Evolutionary conservation across 306 rosid genomes (phyloP).

Genomic region (Gastrolobium villosum): DNA sequence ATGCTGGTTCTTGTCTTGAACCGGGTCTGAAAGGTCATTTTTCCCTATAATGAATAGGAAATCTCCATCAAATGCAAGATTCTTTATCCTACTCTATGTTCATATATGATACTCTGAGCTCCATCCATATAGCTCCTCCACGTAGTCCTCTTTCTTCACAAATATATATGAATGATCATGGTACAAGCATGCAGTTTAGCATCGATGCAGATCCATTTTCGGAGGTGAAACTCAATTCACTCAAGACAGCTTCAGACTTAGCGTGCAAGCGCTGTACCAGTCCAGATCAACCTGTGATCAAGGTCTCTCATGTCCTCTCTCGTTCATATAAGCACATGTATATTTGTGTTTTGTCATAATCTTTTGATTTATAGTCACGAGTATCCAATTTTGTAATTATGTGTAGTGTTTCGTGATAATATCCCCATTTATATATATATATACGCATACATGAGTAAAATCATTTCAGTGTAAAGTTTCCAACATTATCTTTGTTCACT

Average conservation of each 20-base stretch:
- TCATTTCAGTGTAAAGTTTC: slow-evolving; percentile 47
- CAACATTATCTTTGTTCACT: slow-evolving; percentile 24
- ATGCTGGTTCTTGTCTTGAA: slow-evolving; percentile 39
- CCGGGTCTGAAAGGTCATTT: slow-evolving; percentile 33
- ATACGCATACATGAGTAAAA: slow-evolving; percentile 24
- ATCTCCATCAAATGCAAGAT: slow-evolving; percentile 45
- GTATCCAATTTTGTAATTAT: slow-evolving; percentile 69
- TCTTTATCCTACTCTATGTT: slow-evolving; percentile 49
- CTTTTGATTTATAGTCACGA: slow-evolving; percentile 43
- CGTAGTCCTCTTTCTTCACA: slow-evolving; percentile 10
- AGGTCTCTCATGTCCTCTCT: slow-evolving; percentile 21
- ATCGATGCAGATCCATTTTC: slow-evolving; percentile 29
- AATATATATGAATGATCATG: slow-evolving; percentile 35
- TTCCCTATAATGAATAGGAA: slow-evolving; percentile 45
- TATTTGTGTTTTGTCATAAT: slow-evolving; percentile 63
- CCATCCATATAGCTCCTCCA: slow-evolving; percentile 13
- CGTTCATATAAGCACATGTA: slow-evolving; percentile 60
- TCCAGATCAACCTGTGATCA: slow-evolving; percentile 42
- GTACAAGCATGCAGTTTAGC: slow-evolving; percentile 44
- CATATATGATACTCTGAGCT: slow-evolving; percentile 55
- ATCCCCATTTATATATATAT: slow-evolving; percentile 38
- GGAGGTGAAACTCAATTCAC: slow-evolving; percentile 46
- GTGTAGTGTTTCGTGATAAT: slow-evolving; percentile 55
- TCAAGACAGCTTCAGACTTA: slow-evolving; percentile 49
- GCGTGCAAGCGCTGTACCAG: slow-evolving; percentile 62